These are phyloP conservation scores for Apodospora peruviana DNA, from an alignment of 495 filamentous ascomycete genomes.

Conservation along the genomic window DNA sequence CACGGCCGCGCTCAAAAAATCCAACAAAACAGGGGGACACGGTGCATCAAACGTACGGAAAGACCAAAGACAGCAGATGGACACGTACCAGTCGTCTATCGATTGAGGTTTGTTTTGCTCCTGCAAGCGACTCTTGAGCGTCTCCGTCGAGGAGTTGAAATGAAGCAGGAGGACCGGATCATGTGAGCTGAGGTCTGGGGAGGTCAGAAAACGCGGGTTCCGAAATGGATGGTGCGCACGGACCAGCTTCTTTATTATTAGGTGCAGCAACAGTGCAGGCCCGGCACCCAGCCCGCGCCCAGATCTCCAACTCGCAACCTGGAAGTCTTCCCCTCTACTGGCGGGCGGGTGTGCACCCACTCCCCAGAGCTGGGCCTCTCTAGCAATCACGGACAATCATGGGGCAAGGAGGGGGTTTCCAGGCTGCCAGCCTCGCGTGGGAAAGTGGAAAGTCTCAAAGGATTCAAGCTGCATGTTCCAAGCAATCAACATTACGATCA, in stretches of 20 bases:
- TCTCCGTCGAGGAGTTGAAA: slow-evolving; percentile 18
- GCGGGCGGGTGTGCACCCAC: no score
- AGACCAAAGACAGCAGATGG: background rate
- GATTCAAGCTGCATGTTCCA: slow-evolving; percentile 6
- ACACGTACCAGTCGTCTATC: slow-evolving; percentile 18
- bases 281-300: background rate
- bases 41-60: background rate
- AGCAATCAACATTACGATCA: slow-evolving; percentile 3
- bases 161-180: slow-evolving; percentile 21
- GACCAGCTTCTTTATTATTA: slow-evolving; percentile 12
- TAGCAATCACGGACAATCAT: no score
- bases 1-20: slow-evolving; percentile 1
- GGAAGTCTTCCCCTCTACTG: no score
- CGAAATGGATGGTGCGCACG: slow-evolving; percentile 14
- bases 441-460: no score
- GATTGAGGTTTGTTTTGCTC: slow-evolving; percentile 1
- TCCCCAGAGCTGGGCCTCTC: no score
- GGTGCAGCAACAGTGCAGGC: background rate
- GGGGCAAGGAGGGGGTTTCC: no score
- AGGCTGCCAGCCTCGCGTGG: no score
- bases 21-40: slow-evolving; percentile 12
- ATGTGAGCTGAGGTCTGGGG: slow-evolving; percentile 24
- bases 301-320: background rate
- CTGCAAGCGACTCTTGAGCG: slow-evolving; percentile 4
- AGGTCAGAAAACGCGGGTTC: slow-evolving; percentile 7